Conservation (phyloP, 495 filamentous ascomycete genomes). For the Elaphomyces granulatus region DNA sequence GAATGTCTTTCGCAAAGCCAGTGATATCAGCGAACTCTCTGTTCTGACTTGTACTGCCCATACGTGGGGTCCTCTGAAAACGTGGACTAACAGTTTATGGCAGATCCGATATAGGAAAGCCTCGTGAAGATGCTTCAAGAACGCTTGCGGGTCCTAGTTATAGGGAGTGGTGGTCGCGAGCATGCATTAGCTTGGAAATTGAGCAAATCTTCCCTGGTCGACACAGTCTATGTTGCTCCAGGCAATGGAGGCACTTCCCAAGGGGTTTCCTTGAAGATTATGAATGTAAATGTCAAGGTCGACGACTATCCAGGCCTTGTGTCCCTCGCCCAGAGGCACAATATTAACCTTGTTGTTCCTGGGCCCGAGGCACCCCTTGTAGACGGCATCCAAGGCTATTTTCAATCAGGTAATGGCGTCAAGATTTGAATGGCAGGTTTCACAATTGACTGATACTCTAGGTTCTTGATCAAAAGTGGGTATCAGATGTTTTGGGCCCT, state of each 20-base stretch:
- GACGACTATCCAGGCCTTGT: conserved; percentile 70
- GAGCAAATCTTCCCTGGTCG: conserved; percentile 52
- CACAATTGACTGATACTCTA: too few relatives aligned
- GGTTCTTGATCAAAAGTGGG: conserved; percentile 43
- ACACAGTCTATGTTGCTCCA: conserved; percentile 35
- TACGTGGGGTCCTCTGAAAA: too few relatives aligned
- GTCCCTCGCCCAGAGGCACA: conserved; percentile 52
- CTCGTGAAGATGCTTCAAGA: conserved; percentile 27
- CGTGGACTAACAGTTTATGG: too few relatives aligned
- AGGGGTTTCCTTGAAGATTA: conserved; percentile 47
- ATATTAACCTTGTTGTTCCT: conserved; percentile 73
- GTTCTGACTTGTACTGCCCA: too few relatives aligned
- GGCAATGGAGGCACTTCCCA: conserved; percentile 84
- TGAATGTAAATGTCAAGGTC: conserved; percentile 55
- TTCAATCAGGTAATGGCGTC: conserved; percentile 50
- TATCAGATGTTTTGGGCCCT: conserved; percentile 78
- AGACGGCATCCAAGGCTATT: conserved; percentile 73
- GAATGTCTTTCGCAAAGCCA: too few relatives aligned
- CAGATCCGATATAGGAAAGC: too few relatives aligned
- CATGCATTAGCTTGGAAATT: conserved; percentile 94
- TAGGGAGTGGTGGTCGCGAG: conserved; percentile 89
- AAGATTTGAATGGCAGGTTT: too few relatives aligned
- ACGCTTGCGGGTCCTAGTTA: conserved; percentile 53
- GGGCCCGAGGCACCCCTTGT: conserved; percentile 94
- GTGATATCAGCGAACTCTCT: too few relatives aligned